Percentiles rank a stretch among this genome's conserved stretches.
Evolutionary conservation across 2,329 filamentous ascomycete species (phyloP).

Genomic region (Colletotrichum gloeosporioides): DNA sequence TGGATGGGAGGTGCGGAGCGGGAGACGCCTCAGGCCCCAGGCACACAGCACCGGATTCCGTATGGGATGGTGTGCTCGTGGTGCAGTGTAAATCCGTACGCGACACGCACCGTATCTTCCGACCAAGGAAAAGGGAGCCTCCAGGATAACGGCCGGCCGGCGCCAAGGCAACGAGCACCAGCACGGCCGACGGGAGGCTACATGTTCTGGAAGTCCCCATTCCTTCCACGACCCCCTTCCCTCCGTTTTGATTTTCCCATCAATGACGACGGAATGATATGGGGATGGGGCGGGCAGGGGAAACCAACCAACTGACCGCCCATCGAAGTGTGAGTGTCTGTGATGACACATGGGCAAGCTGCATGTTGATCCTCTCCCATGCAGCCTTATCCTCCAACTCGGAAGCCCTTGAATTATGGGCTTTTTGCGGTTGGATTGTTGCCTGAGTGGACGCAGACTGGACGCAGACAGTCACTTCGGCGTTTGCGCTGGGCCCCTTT

Average conservation of each 20-base stretch:
- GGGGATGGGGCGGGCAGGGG: neutral
- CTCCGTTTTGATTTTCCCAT: neutral
- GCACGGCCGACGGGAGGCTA: neutral
- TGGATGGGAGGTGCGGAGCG: constrained; percentile 12
- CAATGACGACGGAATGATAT: neutral
- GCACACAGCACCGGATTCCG: neutral
- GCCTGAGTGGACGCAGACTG: neutral
- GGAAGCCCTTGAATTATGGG: neutral
- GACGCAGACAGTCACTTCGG: neutral
- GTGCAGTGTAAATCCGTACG: neutral
- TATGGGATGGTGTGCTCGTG: neutral
- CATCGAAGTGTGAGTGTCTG: neutral
- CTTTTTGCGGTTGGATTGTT: neutral
- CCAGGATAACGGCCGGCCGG: neutral
- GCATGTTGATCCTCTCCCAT: constrained; percentile 15
- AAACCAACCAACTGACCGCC: neutral
- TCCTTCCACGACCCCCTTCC: neutral
- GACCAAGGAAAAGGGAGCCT: neutral
- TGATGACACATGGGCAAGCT: constrained; percentile 15
- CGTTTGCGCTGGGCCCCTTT: neutral
- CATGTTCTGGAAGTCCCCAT: constrained; percentile 3
- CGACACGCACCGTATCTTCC: neutral
- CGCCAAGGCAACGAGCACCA: neutral
- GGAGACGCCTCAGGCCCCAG: neutral
- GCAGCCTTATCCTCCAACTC: constrained; percentile 17